Evolutionary conservation across 2,329 filamentous ascomycete species (phyloP).

Genomic region (Verticillium klebahnii): DNA sequence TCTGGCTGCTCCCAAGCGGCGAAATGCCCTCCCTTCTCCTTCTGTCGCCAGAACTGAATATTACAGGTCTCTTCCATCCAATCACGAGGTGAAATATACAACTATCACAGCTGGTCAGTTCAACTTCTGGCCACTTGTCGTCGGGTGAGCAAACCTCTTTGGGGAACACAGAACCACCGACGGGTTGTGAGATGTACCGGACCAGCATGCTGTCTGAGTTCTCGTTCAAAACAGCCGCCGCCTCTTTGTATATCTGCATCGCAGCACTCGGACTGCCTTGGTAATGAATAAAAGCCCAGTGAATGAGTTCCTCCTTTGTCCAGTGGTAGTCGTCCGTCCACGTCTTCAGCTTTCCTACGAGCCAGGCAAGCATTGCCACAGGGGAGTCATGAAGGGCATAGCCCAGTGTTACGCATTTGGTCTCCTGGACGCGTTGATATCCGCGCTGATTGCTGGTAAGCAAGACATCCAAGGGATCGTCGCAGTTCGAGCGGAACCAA

Average conservation of each 20-base stretch:
- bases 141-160: neutral
- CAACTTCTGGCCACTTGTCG: too few relatives aligned
- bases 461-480: neutral
- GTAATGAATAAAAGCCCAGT: neutral
- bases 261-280: slow-evolving; percentile 1
- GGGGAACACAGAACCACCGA: neutral
- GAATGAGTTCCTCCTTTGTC: neutral
- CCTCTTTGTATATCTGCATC: slow-evolving; percentile 1
- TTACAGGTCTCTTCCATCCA: slow-evolving; percentile 2
- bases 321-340: slow-evolving; percentile 18
- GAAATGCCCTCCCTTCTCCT: neutral
- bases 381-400: slow-evolving; percentile 23
- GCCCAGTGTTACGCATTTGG: slow-evolving; percentile 3
- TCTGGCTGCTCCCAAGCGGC: slow-evolving; percentile 2
- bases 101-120: neutral
- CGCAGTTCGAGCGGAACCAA: too few relatives aligned
- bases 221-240: neutral
- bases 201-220: neutral
- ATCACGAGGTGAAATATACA: neutral
- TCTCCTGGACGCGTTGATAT: slow-evolving; percentile 1
- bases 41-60: slow-evolving; percentile 1
- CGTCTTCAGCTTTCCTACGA: slow-evolving; percentile 10
- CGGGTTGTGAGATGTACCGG: neutral
- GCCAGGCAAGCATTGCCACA: slow-evolving; percentile 15
- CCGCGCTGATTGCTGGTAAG: neutral